Evolutionary conservation across 164 flowering plant genomes (phyloP).

Genomic region (Berberis thunbergii): DNA sequence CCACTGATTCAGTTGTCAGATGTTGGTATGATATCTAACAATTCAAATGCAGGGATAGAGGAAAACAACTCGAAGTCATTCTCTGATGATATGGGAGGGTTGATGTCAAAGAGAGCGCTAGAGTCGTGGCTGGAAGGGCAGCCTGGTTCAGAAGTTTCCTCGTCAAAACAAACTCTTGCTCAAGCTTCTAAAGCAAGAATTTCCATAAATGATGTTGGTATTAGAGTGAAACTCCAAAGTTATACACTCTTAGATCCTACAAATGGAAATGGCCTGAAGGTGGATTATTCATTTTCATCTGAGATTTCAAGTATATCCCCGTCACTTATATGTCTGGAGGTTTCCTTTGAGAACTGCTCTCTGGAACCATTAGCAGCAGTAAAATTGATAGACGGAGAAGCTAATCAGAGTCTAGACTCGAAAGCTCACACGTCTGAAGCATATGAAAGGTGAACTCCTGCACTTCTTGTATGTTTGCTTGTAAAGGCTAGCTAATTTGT

Average conservation of each 20-base stretch:
- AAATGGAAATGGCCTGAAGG: slow-evolving; percentile 77
- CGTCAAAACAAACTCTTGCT: slow-evolving; percentile 24
- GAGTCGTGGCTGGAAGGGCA: slow-evolving; percentile 89
- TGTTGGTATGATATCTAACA: slow-evolving; percentile 20
- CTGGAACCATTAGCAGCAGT: slow-evolving; percentile 40
- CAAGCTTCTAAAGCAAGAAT: slow-evolving; percentile 59
- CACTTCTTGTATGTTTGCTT: neutral
- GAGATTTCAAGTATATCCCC: slow-evolving; percentile 64
- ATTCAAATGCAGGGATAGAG: slow-evolving; percentile 20
- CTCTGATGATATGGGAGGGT: slow-evolving; percentile 37
- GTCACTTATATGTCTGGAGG: slow-evolving; percentile 51
- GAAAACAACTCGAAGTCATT: slow-evolving; percentile 17
- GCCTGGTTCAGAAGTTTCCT: slow-evolving; percentile 31
- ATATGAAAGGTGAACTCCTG: slow-evolving; percentile 38
- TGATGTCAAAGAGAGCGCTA: slow-evolving; percentile 57
- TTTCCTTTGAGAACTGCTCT: slow-evolving; percentile 56
- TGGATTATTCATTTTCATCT: slow-evolving; percentile 72
- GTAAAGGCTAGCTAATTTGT: no score
- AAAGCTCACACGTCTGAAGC: slow-evolving; percentile 24
- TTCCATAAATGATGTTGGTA: slow-evolving; percentile 49
- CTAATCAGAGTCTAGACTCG: slow-evolving; percentile 28
- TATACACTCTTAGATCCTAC: slow-evolving; percentile 63
- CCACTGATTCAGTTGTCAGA: slow-evolving; percentile 73
- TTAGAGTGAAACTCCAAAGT: slow-evolving; percentile 40
- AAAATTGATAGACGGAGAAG: slow-evolving; percentile 51